phyloP scores from a whole-genome alignment of 192 early-diverging fungal species.

The Rhizophagus clarus region DNA sequence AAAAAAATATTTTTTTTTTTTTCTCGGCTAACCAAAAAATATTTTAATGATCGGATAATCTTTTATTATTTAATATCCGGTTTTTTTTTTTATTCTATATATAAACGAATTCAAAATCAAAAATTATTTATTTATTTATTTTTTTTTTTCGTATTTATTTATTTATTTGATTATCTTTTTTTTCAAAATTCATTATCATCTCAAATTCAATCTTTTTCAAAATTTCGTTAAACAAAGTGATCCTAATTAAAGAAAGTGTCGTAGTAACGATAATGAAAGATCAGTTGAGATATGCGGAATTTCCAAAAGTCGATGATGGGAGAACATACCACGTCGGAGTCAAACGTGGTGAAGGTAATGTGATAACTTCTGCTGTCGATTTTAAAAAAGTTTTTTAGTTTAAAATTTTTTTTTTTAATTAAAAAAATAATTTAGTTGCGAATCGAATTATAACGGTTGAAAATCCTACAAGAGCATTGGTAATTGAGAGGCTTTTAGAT shows the following conservation, averaged over 20 bases:
- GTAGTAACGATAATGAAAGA: slow-evolving; percentile 3
- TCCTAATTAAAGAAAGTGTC: not conserved
- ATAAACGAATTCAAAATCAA: too few species aligned
- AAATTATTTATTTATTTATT: too few species aligned
- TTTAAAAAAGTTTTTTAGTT: not conserved
- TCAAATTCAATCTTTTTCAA: not conserved
- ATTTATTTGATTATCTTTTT: too few species aligned
- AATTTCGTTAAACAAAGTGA: not conserved
- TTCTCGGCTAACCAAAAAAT: too few species aligned
- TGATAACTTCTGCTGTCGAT: not conserved
- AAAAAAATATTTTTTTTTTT: too few species aligned
- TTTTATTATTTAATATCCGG: too few species aligned
- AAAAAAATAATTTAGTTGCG: slow-evolving; percentile 50
- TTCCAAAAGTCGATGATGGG: slow-evolving; percentile 14
- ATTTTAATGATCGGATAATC: too few species aligned
- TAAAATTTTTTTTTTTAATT: not conserved
- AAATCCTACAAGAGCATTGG: slow-evolving; percentile 71
- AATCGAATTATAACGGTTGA: slow-evolving; percentile 90
- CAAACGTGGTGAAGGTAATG: slow-evolving; percentile 63
- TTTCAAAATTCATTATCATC: too few species aligned
- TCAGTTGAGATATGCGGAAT: slow-evolving; percentile 1
- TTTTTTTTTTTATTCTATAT: too few species aligned
- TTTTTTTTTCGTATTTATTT: too few species aligned
- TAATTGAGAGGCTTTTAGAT: slow-evolving; percentile 67
- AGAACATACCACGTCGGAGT: slow-evolving; percentile 65